Evolutionary conservation across 441 rosid genomes (phyloP), one percentile per base, ranked within the genome.

Genomic region (Croton setiger): DNA sequence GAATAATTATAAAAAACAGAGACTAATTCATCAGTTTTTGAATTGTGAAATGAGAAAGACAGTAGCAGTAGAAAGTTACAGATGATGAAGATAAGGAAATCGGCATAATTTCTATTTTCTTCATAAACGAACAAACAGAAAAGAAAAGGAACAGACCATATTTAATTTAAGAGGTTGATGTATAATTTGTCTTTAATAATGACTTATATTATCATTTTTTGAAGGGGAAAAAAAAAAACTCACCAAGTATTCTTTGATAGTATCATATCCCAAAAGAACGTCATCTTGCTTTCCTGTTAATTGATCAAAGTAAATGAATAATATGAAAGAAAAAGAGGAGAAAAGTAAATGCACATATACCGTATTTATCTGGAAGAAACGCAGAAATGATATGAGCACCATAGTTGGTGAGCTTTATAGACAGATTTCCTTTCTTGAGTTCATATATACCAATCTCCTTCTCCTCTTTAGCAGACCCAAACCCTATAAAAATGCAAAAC

Each of bases 341-440:
- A 37, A 4, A 4, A 37, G 7, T 37, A 20, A 44, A 57, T 2
- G 9, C n/a, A 27, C 72, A 48, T 78, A 17, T 59, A 93, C 98
- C 98, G 68, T 87, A 21, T 85, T 80, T 93, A 76, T 91, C 96
- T 3, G 97, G 97, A 60, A 88, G 78, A 64, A 78, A 39, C 31
- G 91, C 66, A 54, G 95, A 89, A 61, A 91, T 75, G 44, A 88
- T 60, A 63, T 83, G 90, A 63, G 98, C 98, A 54, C 97, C 96
- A 88, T 89, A 91, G 72, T 91, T 91, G 69, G 97, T 88, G 57
- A 91, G 71, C 60, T 83, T 87, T 52, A 88, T 55, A 11, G 87
- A 77, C 51, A 89, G 21, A 53, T 89, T 81, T n/a, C 96, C 98
- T 66, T 83, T 82, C 80, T 84, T 86, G 47, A 91, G 86, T 79